Base-by-base conservation (phyloP, 305 asterid species). In the Vinca major region DNA sequence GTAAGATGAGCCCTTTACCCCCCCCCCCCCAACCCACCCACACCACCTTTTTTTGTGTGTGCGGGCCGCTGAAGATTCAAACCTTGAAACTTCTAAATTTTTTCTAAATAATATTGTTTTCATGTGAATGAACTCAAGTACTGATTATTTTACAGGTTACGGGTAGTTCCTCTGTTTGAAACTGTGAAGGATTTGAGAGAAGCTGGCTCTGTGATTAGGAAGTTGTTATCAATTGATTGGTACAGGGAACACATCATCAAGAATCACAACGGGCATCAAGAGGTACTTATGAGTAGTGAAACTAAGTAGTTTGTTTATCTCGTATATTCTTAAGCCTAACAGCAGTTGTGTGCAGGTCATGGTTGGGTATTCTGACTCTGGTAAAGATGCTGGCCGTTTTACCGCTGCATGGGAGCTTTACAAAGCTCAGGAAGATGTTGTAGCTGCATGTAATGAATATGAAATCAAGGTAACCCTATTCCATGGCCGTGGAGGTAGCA, bases 131-230 rank as follows among this genome's bases (percentile, higher is more conserved):
- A 9, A 26, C 26, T 57, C 3, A 9, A 36, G 37, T 57, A 57
- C 44, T 57, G 2, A 33, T 57, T 19, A 3, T 33, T 39, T 6
- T 33, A 44, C 12, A 93, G 98, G 81, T 81, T 93, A 68, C 90
- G 98, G 57, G 97, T 93, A 54, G 97, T 88, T 75, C 98, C 98
- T 72, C 86, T 93, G 62, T 93, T 93, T 81, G 98, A 93, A 82
- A 93, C 97, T 6, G 96, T 90, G 83, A 87, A 90, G 81, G 98
- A 93, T 88, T 84, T 90, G 87, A 85, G 98, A 82, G 84, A 77
- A 79, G 97, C 97, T 69, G 98, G 98, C 71, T 84, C 97, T 36
- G 96, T 86, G 65, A 85, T 93, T 69, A 80, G 96, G 77, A 88
- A 82, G 79, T 77, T 92, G 58, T 83, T 92, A 41, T 90, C 98